Evolutionary conservation across 345 rosid genomes (phyloP), one percentile per base, ranked within the genome.

Genomic region (Gossypium bickii): DNA sequence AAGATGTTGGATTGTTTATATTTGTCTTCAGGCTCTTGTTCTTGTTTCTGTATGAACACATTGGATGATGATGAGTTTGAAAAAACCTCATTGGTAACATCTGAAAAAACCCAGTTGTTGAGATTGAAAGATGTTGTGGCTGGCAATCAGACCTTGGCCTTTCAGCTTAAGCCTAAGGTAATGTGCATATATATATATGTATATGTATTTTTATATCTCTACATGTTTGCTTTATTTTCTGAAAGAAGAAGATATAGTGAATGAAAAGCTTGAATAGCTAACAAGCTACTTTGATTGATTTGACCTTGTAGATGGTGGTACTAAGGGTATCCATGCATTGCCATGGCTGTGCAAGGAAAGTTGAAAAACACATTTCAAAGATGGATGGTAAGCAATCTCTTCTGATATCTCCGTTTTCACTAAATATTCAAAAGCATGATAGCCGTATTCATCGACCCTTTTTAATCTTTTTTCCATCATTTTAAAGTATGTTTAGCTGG

Each of bases 291-390:
- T 48, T 10, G n/a, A 70, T 65, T 43, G 34, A 74, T 59, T 75
- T 4, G 12, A 18, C 27, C 12, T 17, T 82, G 85, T 56, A 93
- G 97, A 86, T 83, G 84, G 97, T 92, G 85, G 90, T 89, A 78
- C 81, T 92, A 66, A 85, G 87, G 83, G 98, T 92, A 77, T 89
- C 98, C 38, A 90, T 92, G 91, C 96, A 93, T 81, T 93, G 98
- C 82, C 69, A 83, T 63, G 98, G 97, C n/a, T 93, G 98, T 72
- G 97, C 97, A 6, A 92, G 85, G 79, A 92, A 86, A 82, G 97
- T 93, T 27, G 90, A 92, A 89, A 93, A 92, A 82, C 98, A 93
- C 77, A 83, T 93, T 78, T 82, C 96, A 25, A 93, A 89, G 81
- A 70, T 93, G 75, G 96, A 92, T 59, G 98, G 98, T 92, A 85